Evolutionary conservation across 2,329 filamentous ascomycete species (phyloP).

Genomic region (Onygenales sp.): DNA sequence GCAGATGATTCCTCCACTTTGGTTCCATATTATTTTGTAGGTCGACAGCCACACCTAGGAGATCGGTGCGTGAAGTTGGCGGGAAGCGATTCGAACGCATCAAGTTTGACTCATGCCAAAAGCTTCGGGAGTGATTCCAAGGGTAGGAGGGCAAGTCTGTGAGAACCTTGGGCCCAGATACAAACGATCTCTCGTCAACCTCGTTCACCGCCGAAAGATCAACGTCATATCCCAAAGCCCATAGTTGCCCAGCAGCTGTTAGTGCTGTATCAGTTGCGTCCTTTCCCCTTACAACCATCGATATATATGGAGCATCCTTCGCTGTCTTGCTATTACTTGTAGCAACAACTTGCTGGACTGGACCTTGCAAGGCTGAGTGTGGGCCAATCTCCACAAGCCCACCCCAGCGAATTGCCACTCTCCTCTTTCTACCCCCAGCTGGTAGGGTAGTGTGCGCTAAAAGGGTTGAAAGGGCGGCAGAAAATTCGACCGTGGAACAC

Average conservation of each 20-base stretch:
- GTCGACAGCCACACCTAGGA: not conserved
- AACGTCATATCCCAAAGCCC: not conserved
- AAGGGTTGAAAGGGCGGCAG: not conserved
- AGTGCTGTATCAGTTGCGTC: not conserved
- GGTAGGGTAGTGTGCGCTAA: not conserved
- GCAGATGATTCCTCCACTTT: constrained; percentile 21
- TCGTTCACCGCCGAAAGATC: not conserved
- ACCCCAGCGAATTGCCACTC: not conserved
- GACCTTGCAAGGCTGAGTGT: constrained; percentile 15
- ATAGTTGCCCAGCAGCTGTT: not conserved
- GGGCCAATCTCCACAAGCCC: constrained; percentile 17
- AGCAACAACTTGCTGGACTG: constrained; percentile 11
- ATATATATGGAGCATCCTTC: not conserved
- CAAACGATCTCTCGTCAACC: not conserved
- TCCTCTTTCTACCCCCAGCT: not conserved
- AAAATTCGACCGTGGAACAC: constrained; percentile 9
- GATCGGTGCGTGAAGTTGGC: not conserved
- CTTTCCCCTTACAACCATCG: not conserved
- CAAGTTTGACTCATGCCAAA: constrained; percentile 8
- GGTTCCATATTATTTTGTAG: constrained; percentile 9
- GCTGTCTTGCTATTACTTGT: not conserved
- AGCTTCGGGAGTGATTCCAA: constrained; percentile 8
- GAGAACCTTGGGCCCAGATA: not conserved
- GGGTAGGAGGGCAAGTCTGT: constrained; percentile 9
- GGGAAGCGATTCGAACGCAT: not conserved